Evolutionary conservation across 1,139 yeast species (phyloP), one percentile per base, ranked within the genome.

Genomic region (Pichia sp.): DNA sequence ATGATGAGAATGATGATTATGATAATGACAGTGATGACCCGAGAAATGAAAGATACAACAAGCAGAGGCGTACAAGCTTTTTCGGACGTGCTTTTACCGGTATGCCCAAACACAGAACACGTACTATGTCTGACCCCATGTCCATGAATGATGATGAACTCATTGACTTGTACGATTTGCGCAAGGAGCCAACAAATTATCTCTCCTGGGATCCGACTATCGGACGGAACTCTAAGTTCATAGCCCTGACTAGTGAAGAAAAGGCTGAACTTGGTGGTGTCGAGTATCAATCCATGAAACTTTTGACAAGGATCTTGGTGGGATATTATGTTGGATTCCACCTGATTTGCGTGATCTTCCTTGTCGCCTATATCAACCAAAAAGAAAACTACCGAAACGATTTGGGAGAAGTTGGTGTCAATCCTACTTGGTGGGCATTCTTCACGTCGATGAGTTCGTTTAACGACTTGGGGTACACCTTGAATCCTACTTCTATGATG

Each of bases 181-280:
- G 29, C 4, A 18, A 26, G 14, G 24, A 29, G 3, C 40, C 33
- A 7, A 43, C 52, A 3, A 47, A 53, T 27, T 91, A 88, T 51
- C 64, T 91, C 27, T 86, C 96, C 0, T 88, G 94, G 88, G 73
- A 72, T 20, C 97, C 98, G 0, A 86, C 87, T 0, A 72, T 93
- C 32, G 98, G 96, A n/a, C 73, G 97, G 56, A 93, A 93, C 58
- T 91, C 98, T 1, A 83, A 88, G 1, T 91, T 91, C 64, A 83
- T 85, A 3, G 81, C 81, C 22, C 61, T 91, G 38, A 77, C 84
- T 3, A 86, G 78, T 21, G 81, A 74, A 18, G 97, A 93, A 57
- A 86, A 86, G 51, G 94, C 83, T 42, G 99, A 91, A 56, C 62
- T 91, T 30, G 99, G 98, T 23, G 99, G 98, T 37, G 96, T 91